Evolutionary conservation across 306 rosid species (phyloP), one percentile per base, ranked within the genome.

Genomic region (Carpinus fangiana): DNA sequence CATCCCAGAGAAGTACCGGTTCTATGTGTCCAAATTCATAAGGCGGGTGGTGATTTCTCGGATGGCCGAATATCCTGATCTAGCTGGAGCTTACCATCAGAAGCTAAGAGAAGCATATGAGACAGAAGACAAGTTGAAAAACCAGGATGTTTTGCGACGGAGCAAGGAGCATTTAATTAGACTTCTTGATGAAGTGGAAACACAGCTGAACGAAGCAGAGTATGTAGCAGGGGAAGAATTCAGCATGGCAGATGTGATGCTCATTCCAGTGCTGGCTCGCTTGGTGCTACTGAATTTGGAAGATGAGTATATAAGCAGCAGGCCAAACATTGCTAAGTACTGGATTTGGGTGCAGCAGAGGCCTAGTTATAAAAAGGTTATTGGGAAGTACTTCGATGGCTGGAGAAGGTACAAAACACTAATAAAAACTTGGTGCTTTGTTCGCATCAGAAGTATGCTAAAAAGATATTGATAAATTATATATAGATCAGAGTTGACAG

Each of bases 291-390:
- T 92, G 89, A 74, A 89, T 59, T 83, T 92, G 78, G 88, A 86
- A 76, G 83, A 87, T 2, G 93, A 92, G 81, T 91, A 90, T 76
- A 85, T 93, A 78, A 80, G 81, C 38, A 57, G 61, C 74, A 86
- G 96, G 78, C 97, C 93, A 8, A 95, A 86, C 74, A 85, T 84
- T 76, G 87, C 90, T 10, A 94, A 90, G 82, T 95, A 95, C 85
- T 95, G 99, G 99, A 60, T 87, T 80, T 72, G 83, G 84, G 87
- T 95, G 86, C 91, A 87, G 90, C 91, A 91, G 85, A 93, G 99
- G 81, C 97, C 91, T 73, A 93, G 99, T 84, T 93, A 95, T 74
- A 93, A 76, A 87, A 93, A 86, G 81, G 98, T 90, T 82, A 90
- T 93, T 81, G 98, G 92, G 70, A 95, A 82, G 84, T 70, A 88